Base-by-base conservation (phyloP, 257 asterid species). In the Ligustrum vulgare region DNA sequence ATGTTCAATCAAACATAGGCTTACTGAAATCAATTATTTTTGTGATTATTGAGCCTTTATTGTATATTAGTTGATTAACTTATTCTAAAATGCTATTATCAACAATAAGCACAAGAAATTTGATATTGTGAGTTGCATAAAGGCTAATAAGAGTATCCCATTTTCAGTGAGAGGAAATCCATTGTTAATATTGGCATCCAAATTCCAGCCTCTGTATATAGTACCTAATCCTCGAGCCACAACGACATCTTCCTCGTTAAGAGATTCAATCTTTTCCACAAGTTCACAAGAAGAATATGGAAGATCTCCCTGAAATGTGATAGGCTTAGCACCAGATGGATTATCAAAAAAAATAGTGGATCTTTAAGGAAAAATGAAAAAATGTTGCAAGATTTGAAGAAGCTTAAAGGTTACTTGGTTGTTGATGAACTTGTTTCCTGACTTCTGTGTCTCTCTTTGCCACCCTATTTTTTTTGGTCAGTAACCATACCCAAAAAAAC, bases 211-310 rank as follows among this genome's bases (percentile, higher is more conserved):
- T 75, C 97, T 93, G 82, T 67, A 67, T 32, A 75, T 1, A 28
- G 0, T 28, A 28, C 31, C 31, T 1, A 89, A 95, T 16, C 99
- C 99, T 69, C 99, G 98, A 10, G 99, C 93, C 22, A 98, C 99
- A 8, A 95, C 98, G 11, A 95, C 79, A 73, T 95, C 97, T 77
- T 91, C 99, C 72, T 88, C 98, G 10, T 87, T 83, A 25, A 95
- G 96, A 65, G 98, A 87, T 81, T 95, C 99, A 16, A 95, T 93
- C 73, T 95, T 95, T 75, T 95, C 99, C 8, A 95, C 92, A n/a
- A 95, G 96, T 87, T 95, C 99, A 13, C 86, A 87, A 3, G 99
- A 95, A 23, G 98, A 87, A 84, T 95, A 95, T 6, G 99, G 99
- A 79, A 95, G 98, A 85, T 95, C 98, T 0, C n/a, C n/a, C n/a